These are phyloP conservation scores for Chrysoporthe cubensis DNA, from an alignment of 2,329 filamentous ascomycete genomes.

Conservation along the genomic window DNA sequence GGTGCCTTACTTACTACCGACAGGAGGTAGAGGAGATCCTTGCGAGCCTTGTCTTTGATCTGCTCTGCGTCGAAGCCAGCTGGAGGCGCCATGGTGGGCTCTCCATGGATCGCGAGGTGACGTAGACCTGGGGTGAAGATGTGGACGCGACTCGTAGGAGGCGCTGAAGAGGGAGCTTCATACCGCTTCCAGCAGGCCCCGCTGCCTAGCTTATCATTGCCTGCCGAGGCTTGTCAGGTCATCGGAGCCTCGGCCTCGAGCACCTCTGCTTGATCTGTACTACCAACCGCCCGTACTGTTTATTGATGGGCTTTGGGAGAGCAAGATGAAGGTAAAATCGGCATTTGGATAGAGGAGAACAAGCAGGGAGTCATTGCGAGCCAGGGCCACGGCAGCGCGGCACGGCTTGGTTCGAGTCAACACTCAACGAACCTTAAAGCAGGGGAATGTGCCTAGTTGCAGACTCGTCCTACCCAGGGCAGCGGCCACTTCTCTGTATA, in stretches of 20 bases:
- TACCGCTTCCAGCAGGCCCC: slow-evolving; percentile 5
- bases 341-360: neutral
- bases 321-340: neutral
- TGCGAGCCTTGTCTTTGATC: slow-evolving; percentile 79
- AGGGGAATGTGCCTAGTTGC: neutral
- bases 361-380: too few relatives aligned
- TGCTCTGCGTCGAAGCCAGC: slow-evolving; percentile 74
- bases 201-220: neutral
- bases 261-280: neutral
- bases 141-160: slow-evolving; percentile 3
- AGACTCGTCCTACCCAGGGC: neutral
- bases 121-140: slow-evolving; percentile 13
- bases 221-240: neutral
- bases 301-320: neutral
- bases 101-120: slow-evolving; percentile 46
- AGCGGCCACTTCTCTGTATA: neutral
- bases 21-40: slow-evolving; percentile 86
- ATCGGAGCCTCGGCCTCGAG: neutral
- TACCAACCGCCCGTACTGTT: neutral
- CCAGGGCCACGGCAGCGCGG: too few relatives aligned
- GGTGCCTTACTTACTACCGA: slow-evolving; percentile 78
- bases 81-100: slow-evolving; percentile 70
- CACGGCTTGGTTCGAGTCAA: neutral
- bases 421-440: neutral
- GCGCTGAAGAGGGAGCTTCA: slow-evolving; percentile 2